Base-by-base conservation (phyloP, 768 basidiomycete genomes). In the Omphalotus guepiniiformis region DNA sequence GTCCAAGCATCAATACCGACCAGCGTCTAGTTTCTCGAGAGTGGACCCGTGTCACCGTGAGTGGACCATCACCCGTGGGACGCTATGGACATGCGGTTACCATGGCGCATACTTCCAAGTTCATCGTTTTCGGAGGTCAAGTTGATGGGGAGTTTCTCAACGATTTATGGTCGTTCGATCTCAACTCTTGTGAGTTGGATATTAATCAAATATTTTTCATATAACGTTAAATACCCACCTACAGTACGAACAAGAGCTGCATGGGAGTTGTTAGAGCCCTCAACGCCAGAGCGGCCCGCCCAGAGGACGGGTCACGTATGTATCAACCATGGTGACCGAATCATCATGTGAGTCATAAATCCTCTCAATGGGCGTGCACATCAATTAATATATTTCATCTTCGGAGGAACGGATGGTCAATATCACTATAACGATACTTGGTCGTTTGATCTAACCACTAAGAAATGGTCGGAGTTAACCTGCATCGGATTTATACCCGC, bases 361-460 rank as follows among this genome's bases (percentile, higher is more conserved):
- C 50, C 50, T 27, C 7, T 43, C 47, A 13, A 26, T 23, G 22
- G 26, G 27, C 7, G 26, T 49, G 32, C n/a, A 28, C 29, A 25
- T 12, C 29, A 49, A 50, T 51, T 58, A 7, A 51, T 53, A 57
- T 15, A 42, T 48, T 40, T n/a, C 52, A 94, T 90, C 41, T 98
- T 99, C 56, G 96, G 96, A 26, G 96, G 96, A 39, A 99, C 96
- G 11, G 96, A 99, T 61, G 94, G 94, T n/a, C 83, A 86, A 61
- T 98, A 88, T 66, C 96, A 98, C 62, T 99, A 99, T 70, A 99
- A 98, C 64, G 96, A 99, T 62, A 97, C 93, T 6, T 99, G 96
- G 96, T 76, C 83, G 2, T 98, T 89, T 65, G 92, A 95, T 63
- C 70, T 93, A 42, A 74, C 73, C 30, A 86, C 90, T 0, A 75